Percentiles rank a stretch among this genome's conserved stretches.
Conservation (phyloP, 129 eudicot species). For the Silybum marianum region DNA sequence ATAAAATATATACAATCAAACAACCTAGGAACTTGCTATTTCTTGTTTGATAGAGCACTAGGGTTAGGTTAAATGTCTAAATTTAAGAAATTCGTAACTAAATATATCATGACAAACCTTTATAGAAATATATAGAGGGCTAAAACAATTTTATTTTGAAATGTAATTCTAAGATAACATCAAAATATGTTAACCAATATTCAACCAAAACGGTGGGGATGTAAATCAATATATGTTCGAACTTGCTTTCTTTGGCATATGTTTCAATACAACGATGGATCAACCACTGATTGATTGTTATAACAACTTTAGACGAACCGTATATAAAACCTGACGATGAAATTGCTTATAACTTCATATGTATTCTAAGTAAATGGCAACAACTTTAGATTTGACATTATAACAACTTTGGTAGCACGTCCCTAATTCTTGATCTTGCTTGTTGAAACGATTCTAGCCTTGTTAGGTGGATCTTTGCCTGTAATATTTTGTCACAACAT, state of each 20-base stretch:
- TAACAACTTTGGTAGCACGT: slow-evolving; percentile 5
- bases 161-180: neutral
- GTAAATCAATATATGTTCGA: neutral
- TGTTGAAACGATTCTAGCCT: neutral
- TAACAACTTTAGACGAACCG: neutral
- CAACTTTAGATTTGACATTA: neutral
- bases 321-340: neutral
- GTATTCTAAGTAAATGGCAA: neutral
- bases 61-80: neutral
- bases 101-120: neutral
- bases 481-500: slow-evolving; percentile 2
- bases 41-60: neutral
- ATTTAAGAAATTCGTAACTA: neutral
- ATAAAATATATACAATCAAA: neutral
- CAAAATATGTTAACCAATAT: neutral
- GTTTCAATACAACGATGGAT: neutral
- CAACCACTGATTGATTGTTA: slow-evolving; percentile 4
- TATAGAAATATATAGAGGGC: neutral
- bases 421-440: slow-evolving; percentile 15
- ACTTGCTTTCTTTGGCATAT: neutral
- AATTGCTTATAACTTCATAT: neutral
- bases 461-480: slow-evolving; percentile 8
- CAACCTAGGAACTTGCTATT: slow-evolving; percentile 15
- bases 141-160: neutral
- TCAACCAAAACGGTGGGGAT: neutral